These are phyloP conservation scores for Achaetomiella virescens DNA, from an alignment of 495 filamentous ascomycete species.

Conservation along the genomic window DNA sequence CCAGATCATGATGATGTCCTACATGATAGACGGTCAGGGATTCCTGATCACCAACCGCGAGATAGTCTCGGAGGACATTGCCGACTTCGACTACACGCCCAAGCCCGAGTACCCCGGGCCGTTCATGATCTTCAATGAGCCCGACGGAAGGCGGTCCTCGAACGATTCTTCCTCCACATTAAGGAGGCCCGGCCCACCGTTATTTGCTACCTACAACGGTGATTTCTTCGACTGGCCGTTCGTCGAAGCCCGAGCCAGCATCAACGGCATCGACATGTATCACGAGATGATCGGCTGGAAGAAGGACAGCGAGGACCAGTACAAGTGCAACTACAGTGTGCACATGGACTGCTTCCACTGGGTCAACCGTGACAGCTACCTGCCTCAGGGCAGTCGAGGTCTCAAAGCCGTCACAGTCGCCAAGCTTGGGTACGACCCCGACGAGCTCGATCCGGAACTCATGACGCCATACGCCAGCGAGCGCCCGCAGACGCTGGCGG, in stretches of 20 bases:
- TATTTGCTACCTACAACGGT: slow-evolving; percentile 98
- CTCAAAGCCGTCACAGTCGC: slow-evolving; percentile 96
- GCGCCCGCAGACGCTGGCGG: slow-evolving; percentile 84
- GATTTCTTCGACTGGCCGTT: slow-evolving; percentile 99
- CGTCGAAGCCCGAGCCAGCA: slow-evolving; percentile 85
- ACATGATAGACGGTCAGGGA: slow-evolving; percentile 99
- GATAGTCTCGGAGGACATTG: slow-evolving; percentile 95
- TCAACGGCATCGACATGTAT: slow-evolving; percentile 99
- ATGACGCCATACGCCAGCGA: slow-evolving; percentile 95
- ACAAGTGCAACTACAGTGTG: slow-evolving; percentile 87
- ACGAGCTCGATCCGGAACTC: slow-evolving; percentile 94
- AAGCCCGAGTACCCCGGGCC: slow-evolving; percentile 91
- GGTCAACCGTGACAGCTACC: slow-evolving; percentile 97
- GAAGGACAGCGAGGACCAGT: slow-evolving; percentile 92
- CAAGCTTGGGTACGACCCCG: slow-evolving; percentile 96
- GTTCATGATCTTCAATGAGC: slow-evolving; percentile 97
- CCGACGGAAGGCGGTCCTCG: slow-evolving; percentile 77
- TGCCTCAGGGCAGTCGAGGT: slow-evolving; percentile 94
- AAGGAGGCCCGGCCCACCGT: slow-evolving; percentile 93
- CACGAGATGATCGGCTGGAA: slow-evolving; percentile 94
- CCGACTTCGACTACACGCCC: slow-evolving; percentile 97
- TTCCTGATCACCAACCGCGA: slow-evolving; percentile 98
- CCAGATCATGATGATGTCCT: slow-evolving; percentile 99
- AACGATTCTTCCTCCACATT: slow-evolving; percentile 92
- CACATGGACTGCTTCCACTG: slow-evolving; percentile 99